Evolutionary conservation across 768 basidiomycete species (phyloP).

Genomic region (Tylopilus intermedius): DNA sequence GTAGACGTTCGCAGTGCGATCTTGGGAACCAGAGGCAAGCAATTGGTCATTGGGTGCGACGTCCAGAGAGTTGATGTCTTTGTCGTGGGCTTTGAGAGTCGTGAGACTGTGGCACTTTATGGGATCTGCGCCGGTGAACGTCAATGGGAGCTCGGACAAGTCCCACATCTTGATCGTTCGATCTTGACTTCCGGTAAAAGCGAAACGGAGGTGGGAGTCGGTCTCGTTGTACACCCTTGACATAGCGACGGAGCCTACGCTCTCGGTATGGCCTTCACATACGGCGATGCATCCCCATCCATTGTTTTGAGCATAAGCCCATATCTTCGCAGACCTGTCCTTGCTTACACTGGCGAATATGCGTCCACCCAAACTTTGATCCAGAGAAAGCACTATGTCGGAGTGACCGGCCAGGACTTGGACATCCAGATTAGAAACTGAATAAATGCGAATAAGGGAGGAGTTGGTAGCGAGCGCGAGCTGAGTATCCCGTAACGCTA

Average conservation of each 20-base stretch:
- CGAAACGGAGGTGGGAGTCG: slow-evolving; percentile 47
- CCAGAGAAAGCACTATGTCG: slow-evolving; percentile 87
- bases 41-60: slow-evolving; percentile 84
- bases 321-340: slow-evolving; percentile 82
- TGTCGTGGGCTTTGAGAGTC: slow-evolving; percentile 92
- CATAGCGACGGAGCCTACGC: slow-evolving; percentile 84
- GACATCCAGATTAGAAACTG: slow-evolving; percentile 69
- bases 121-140: slow-evolving; percentile 23
- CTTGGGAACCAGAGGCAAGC: slow-evolving; percentile 92
- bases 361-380: slow-evolving; percentile 58
- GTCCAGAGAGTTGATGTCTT: slow-evolving; percentile 97
- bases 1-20: slow-evolving; percentile 90
- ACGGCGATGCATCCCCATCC: slow-evolving; percentile 67
- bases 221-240: slow-evolving; percentile 40
- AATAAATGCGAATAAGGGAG: slow-evolving; percentile 88
- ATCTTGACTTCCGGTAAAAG: slow-evolving; percentile 96
- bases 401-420: slow-evolving; percentile 83
- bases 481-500: slow-evolving; percentile 51
- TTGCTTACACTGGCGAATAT: slow-evolving; percentile 90
- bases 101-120: slow-evolving; percentile 67
- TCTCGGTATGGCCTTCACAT: slow-evolving; percentile 93
- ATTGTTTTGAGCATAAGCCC: slow-evolving; percentile 42
- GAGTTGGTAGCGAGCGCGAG: slow-evolving; percentile 98
- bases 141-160: slow-evolving; percentile 48
- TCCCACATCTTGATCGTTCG: slow-evolving; percentile 99